Conservation (phyloP, 2,329 filamentous ascomycete species). For the Lachnellula occidentalis region DNA sequence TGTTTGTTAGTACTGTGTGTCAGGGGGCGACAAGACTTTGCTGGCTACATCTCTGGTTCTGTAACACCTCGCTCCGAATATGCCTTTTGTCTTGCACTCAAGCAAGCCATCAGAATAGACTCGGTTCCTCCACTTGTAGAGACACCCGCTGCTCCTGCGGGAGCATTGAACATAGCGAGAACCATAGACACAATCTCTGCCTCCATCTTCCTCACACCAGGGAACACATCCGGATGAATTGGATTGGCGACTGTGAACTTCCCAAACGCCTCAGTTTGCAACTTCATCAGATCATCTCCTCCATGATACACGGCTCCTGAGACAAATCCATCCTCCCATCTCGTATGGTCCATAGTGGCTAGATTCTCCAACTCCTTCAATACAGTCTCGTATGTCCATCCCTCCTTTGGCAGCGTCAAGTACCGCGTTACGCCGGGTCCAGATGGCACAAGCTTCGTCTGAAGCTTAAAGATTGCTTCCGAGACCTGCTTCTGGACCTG, state of each 20-base stretch:
- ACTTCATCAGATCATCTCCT: conserved; percentile 69
- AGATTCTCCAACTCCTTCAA: conserved; percentile 74
- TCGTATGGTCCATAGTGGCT: conserved; percentile 82
- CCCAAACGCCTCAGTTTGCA: conserved; percentile 90
- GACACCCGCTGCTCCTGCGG: conserved; percentile 77
- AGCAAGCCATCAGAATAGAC: conserved; percentile 91
- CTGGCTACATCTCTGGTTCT: conserved; percentile 79
- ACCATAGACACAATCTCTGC: conserved; percentile 97
- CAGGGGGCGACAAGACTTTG: neutral
- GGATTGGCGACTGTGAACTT: conserved; percentile 95
- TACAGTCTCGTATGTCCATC: conserved; percentile 74
- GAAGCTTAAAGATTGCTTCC: conserved; percentile 73
- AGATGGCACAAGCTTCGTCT: conserved; percentile 74
- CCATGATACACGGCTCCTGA: conserved; percentile 96
- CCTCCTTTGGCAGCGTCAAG: conserved; percentile 72
- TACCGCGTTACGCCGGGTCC: conserved; percentile 68
- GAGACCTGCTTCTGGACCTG: conserved; percentile 81
- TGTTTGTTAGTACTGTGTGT: conserved; percentile 13
- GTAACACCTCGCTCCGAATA: conserved; percentile 79
- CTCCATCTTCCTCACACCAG: conserved; percentile 98
- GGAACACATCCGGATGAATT: conserved; percentile 97
- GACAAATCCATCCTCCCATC: conserved; percentile 94
- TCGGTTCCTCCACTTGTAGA: conserved; percentile 92
- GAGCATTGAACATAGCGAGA: conserved; percentile 81
- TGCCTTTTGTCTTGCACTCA: conserved; percentile 85